phyloP scores from a whole-genome alignment of 345 rosid genomes.

The Melaleuca alternifolia region DNA sequence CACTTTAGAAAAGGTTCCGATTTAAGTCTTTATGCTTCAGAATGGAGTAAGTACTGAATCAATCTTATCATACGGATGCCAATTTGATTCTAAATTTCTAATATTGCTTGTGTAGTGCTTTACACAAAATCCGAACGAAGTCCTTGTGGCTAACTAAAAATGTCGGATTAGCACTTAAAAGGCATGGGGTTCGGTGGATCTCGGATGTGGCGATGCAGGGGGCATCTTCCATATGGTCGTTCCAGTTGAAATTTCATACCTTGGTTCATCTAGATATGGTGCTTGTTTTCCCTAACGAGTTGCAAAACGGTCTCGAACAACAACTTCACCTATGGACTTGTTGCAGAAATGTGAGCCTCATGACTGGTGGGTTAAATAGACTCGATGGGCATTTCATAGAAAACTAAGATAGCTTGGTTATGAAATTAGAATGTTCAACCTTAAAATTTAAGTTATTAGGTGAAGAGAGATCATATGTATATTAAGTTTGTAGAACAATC shows the following conservation, averaged over 20 bases:
- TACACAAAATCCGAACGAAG: accelerated
- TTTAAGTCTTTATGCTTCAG: no score
- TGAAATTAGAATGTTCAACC: background rate
- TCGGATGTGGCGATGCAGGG: background rate
- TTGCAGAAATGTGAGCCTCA: background rate
- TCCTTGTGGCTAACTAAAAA: background rate
- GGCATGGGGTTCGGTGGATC: background rate
- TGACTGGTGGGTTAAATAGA: background rate
- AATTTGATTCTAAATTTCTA: no score
- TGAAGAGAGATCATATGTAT: background rate
- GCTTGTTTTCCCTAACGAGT: background rate
- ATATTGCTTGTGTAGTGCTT: no score
- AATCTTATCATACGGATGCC: accelerated
- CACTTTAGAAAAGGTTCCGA: no score
- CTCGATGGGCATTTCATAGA: background rate
- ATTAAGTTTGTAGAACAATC: background rate
- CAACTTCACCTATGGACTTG: background rate
- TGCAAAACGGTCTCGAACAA: background rate
- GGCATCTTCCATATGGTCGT: background rate
- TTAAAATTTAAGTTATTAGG: background rate
- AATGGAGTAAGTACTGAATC: no score
- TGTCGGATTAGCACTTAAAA: background rate
- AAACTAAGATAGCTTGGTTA: background rate
- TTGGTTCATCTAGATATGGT: no score
- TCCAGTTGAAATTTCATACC: background rate